Evolutionary conservation across 1,284 basidiomycete species (phyloP), one percentile per base, ranked within the genome.

Genomic region (Trichosporon sp.): DNA sequence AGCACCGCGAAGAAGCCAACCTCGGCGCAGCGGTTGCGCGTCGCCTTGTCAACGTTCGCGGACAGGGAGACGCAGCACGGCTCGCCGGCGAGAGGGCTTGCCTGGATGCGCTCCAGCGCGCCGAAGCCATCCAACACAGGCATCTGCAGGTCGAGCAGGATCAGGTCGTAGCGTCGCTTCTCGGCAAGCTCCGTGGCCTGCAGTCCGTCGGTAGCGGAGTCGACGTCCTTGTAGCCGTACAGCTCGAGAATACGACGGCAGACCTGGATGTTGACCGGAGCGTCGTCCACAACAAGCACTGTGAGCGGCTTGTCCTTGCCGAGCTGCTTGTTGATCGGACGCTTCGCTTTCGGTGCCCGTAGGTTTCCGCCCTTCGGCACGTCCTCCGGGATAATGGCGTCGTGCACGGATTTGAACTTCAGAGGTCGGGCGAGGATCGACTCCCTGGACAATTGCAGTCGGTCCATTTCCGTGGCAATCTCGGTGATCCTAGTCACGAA

Each of bases 271-370:
- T 84, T 84, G 75, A 82, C 78, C 0, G 71, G 66, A 65, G 81
- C 83, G 72, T 84, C 82, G 66, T 84, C 83, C 1, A 84, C 83
- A 1, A 83, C 72, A 14, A 84, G 75, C 37, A 84, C 80, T 4
- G 74, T 54, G 10, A 83, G 75, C 2, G 82, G 83, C 66, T 70
- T 71, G 14, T 72, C 48, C 61, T 66, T 59, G 19, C 69, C 74
- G 2, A 75, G 68, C 5, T 46, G 66, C 65, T 67, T 68, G 70
- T 75, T 71, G 26, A 75, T 63, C 21, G 32, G 35, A 8, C 31
- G 59, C 40, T 68, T 68, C 6, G 46, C 48, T 26, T 40, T 68
- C 21, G 26, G 54, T 8, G 54, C 40, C 40, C 26, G 38, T 65
- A n/a, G 51, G 46, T 32, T 59, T 12, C 26, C 63, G 56, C 46